Evolutionary conservation across 108 stramenopile species (phyloP), one percentile per base, ranked within the genome.

Genomic region (Conticribra guillardii): DNA sequence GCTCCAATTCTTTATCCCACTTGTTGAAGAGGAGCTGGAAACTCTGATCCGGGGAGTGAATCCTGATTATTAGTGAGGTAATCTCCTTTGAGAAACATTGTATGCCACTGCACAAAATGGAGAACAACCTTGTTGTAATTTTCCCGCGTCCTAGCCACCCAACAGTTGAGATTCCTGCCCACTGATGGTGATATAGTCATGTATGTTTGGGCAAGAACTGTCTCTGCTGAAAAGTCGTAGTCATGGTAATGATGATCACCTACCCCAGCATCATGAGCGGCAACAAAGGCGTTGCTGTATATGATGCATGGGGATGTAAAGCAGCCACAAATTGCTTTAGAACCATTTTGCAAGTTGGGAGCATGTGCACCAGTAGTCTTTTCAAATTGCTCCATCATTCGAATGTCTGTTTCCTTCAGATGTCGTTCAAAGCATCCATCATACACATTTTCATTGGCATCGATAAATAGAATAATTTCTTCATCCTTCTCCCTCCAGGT

Each of bases 221-320:
- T 26, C 23, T 23, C 46, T 0, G 73, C 56, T 1, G 19, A 19
- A 5, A 65, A 41, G 5, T 74, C 64, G 14, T 51, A 9, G 14
- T 66, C 8, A n/a, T 64, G 30, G 2, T 66, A 31, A 1, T 33
- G 64, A 41, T 74, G 73, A 29, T 74, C 73, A 24, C 73, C 73
- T 26, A 74, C 57, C 1, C 55, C 55, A 26, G 45, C 34, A 30
- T 47, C 26, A 17, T 60, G 54, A 1, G 73, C 52, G 0, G 17
- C 34, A 15, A 32, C 37, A 23, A 27, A 8, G 7, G 32, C 74
- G 24, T 61, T 19, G 3, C 15, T 33, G 14, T 28, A 28, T 2
- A 1, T 0, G 0, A 76, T 4, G 0, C 74, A 65, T 0, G 22
- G n/a, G 11, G 37, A 9, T 5, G 37, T 11, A 41, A 41, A 41